Percentiles rank a stretch among this genome's conserved stretches.
These are phyloP conservation scores for Myriosclerotinia scirpicola DNA, from an alignment of 2,329 filamentous ascomycete genomes.

Conservation along the genomic window DNA sequence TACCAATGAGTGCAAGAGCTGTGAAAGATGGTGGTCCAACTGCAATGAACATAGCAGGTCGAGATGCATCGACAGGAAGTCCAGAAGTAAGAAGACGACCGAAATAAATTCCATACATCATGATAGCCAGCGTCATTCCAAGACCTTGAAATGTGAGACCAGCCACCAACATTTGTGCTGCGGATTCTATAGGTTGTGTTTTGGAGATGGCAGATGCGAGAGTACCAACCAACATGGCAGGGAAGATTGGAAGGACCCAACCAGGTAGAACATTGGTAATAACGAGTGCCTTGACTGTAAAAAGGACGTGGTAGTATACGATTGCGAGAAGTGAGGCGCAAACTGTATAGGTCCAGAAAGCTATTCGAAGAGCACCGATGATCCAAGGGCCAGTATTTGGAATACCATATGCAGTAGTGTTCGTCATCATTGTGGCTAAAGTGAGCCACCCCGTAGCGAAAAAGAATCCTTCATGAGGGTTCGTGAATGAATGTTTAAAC, in stretches of 20 bases:
- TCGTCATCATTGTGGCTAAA: constrained; percentile 65
- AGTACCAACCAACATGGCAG: constrained; percentile 71
- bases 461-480: constrained; percentile 70
- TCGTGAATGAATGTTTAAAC: constrained; percentile 56
- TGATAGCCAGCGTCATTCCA: constrained; percentile 64
- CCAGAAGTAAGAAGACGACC: constrained; percentile 62
- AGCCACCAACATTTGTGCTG: constrained; percentile 63
- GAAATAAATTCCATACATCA: constrained; percentile 74
- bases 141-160: constrained; percentile 70
- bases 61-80: constrained; percentile 61
- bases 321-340: constrained; percentile 61
- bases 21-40: constrained; percentile 75
- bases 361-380: constrained; percentile 57
- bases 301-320: constrained; percentile 67
- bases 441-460: constrained; percentile 71
- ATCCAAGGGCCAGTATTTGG: constrained; percentile 55
- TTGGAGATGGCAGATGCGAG: constrained; percentile 65
- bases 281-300: constrained; percentile 48
- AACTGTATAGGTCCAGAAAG: constrained; percentile 70
- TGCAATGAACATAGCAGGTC: constrained; percentile 72
- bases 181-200: constrained; percentile 56
- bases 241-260: constrained; percentile 74
- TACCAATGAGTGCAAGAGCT: constrained; percentile 66
- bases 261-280: constrained; percentile 69
- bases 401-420: constrained; percentile 65